Percentiles rank a stretch among this genome's conserved stretches.
Evolutionary conservation across 164 flowering plant genomes (phyloP).

Genomic region (Chloranthus sessilifolius): DNA sequence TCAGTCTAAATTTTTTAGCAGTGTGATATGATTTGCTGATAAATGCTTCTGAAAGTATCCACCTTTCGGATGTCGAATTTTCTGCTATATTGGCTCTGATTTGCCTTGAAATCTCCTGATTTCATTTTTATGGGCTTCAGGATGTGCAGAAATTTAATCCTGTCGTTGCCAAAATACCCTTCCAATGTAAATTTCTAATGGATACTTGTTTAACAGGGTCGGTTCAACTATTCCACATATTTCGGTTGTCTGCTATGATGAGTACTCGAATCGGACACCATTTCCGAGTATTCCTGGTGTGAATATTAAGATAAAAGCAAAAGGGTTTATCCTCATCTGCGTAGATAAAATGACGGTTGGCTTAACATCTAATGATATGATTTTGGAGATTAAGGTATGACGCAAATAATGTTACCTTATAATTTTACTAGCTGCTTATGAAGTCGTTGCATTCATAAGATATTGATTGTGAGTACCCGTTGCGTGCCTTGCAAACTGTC

Average conservation of each 20-base stretch:
- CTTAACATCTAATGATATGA: conserved; percentile 30
- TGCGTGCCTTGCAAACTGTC: too few species aligned
- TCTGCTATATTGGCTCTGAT: too few species aligned
- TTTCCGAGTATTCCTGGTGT: conserved; percentile 37
- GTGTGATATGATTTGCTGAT: too few species aligned
- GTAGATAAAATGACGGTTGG: conserved; percentile 16
- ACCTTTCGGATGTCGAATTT: too few species aligned
- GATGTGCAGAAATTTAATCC: too few species aligned
- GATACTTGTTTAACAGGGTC: conserved; percentile 27
- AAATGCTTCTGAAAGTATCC: too few species aligned
- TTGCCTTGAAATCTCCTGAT: too few species aligned
- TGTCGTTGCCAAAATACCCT: background rate
- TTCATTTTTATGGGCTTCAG: background rate
- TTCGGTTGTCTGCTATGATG: conserved; percentile 42
- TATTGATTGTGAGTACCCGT: too few species aligned
- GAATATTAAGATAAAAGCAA: conserved; percentile 14
- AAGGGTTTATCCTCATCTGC: background rate
- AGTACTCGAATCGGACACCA: conserved; percentile 37
- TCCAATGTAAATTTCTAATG: background rate
- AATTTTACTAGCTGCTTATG: too few species aligned
- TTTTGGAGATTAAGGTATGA: conserved; percentile 46
- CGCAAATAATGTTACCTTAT: too few species aligned
- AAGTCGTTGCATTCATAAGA: too few species aligned
- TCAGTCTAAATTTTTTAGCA: too few species aligned
- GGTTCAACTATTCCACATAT: conserved; percentile 39